Evolutionary conservation across 2,329 filamentous ascomycete species (phyloP), one percentile per base, ranked within the genome.

Genomic region (Fusarium verrucosum): DNA sequence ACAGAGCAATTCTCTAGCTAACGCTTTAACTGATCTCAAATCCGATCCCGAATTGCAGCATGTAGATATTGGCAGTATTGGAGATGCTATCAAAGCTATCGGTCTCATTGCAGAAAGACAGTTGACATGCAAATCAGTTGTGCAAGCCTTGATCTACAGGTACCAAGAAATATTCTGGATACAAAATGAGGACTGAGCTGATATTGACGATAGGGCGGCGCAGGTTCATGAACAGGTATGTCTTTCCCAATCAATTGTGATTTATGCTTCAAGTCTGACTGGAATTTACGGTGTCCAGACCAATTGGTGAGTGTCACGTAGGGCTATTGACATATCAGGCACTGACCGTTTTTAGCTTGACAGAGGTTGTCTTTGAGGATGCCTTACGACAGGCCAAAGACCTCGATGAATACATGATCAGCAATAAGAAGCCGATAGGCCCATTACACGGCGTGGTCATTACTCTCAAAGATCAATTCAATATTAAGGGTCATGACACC

Each of bases 391-490:
- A 44, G 1, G 47, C 47, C 9, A 5, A 33, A 44, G 47, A 33
- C 19, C 26, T 50, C 5, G 47, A 50, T 30, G n/a, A 40, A 6
- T 44, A 44, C n/a, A 32, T 44, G 19, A 4, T 3, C 4, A 19
- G 5, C n/a, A 43, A 33, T 2, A 33, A 50, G 7, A 7, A 20
- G n/a, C 47, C 37, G 1, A 33, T 44, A 1, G 47, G 47, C 9
- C 23, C 47, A 4, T 25, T 50, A 3, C 47, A 50, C n/a, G 47
- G 47, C 10, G 4, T 25, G 1, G 37, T 50, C 0, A 4, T 50
- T 8, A 50, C 47, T 25, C 47, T 50, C 13, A 50, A 50, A 20
- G 47, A 50, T 20, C 47, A 50, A 10, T 50, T 50, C 8, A 50
- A 50, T 11, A 20, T 50, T 10, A 25, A 44, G 4, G 47, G 47